These are phyloP conservation scores for Xylaria flabelliformis DNA, from an alignment of 495 filamentous ascomycete species.

Conservation along the genomic window DNA sequence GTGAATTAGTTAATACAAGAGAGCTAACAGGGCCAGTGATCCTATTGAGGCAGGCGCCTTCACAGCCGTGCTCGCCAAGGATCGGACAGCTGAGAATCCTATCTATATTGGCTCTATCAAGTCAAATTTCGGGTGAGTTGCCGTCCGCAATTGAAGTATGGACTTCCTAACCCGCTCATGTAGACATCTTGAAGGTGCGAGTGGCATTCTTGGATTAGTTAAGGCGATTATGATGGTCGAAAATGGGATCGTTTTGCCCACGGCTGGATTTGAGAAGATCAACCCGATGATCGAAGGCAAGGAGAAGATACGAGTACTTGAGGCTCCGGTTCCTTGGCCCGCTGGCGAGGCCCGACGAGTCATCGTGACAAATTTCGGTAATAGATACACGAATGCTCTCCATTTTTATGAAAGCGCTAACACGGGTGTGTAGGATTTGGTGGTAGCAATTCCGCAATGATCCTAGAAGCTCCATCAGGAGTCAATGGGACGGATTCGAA, in stretches of 20 bases:
- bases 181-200: slow-evolving; percentile 57
- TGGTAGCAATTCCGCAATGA: slow-evolving; percentile 39
- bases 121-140: slow-evolving; percentile 54
- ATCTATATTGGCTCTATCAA: slow-evolving; percentile 62
- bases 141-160: not conserved
- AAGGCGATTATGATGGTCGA: slow-evolving; percentile 62
- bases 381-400: not conserved
- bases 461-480: slow-evolving; percentile 1
- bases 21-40: slow-evolving; percentile 49
- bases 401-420: not conserved
- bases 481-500: not conserved
- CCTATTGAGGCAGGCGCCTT: slow-evolving; percentile 62
- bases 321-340: slow-evolving; percentile 42
- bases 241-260: slow-evolving; percentile 53
- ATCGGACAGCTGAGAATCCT: slow-evolving; percentile 38
- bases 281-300: slow-evolving; percentile 45
- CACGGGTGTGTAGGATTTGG: slow-evolving; percentile 41
- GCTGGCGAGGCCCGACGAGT: slow-evolving; percentile 39
- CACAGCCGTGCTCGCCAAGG: slow-evolving; percentile 44
- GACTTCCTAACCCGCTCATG: not conserved
- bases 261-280: slow-evolving; percentile 49
- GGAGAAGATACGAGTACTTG: slow-evolving; percentile 46
- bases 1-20: not conserved
- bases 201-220: slow-evolving; percentile 59
- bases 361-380: slow-evolving; percentile 47